phyloP scores from a whole-genome alignment of 176 grass and related monocot species.

The Leersia perrieri region DNA sequence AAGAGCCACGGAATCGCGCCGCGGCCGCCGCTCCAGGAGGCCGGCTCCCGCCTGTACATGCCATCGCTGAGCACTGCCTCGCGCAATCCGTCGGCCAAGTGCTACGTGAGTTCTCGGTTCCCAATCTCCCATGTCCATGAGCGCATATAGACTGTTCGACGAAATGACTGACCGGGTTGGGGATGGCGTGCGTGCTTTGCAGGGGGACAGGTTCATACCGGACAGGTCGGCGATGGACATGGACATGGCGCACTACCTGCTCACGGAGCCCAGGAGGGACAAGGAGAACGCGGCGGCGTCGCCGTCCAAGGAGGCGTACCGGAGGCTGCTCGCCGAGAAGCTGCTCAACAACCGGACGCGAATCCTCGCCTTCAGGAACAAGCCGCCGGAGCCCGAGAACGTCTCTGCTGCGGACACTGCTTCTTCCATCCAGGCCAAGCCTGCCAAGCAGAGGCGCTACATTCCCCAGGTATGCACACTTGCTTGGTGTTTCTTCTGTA shows the following conservation, averaged over 20 bases:
- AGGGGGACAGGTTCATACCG: slow-evolving; percentile 76
- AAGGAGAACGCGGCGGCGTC: slow-evolving; percentile 62
- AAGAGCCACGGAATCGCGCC: slow-evolving; percentile 39
- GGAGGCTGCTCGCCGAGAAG: slow-evolving; percentile 70
- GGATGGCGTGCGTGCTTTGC: not conserved
- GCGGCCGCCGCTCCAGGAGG: slow-evolving; percentile 52
- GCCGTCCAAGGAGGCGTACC: slow-evolving; percentile 57
- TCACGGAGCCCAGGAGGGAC: slow-evolving; percentile 57
- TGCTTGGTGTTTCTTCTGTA: not conserved
- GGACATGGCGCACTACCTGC: slow-evolving; percentile 71
- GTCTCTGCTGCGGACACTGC: slow-evolving; percentile 12
- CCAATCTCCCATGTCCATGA: not conserved
- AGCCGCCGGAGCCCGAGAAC: slow-evolving; percentile 54
- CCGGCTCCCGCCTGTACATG: slow-evolving; percentile 49
- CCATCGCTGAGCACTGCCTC: slow-evolving; percentile 42
- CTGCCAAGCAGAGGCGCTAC: slow-evolving; percentile 50
- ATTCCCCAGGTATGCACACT: slow-evolving; percentile 49
- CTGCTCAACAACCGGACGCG: slow-evolving; percentile 63
- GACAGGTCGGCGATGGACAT: slow-evolving; percentile 70
- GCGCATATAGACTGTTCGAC: not conserved
- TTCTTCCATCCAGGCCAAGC: slow-evolving; percentile 43
- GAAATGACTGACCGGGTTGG: slow-evolving; percentile 7
- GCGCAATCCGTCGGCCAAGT: slow-evolving; percentile 52
- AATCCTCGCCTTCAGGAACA: slow-evolving; percentile 71
- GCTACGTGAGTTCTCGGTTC: slow-evolving; percentile 31